Conservation (phyloP, 2,329 filamentous ascomycete genomes). For the Microsporum canis region DNA sequence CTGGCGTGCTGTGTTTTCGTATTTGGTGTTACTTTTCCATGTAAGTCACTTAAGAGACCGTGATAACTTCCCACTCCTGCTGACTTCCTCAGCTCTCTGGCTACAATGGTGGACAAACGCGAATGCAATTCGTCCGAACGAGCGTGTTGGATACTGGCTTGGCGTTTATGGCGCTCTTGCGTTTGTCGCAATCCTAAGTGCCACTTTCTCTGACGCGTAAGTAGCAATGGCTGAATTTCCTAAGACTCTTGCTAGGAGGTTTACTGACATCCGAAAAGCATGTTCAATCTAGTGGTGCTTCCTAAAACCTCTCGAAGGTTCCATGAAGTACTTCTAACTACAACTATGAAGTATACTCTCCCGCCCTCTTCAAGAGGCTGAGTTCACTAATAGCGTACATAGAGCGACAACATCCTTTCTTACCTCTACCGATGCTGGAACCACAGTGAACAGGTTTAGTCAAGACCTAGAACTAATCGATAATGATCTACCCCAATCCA, state of each 20-base stretch:
- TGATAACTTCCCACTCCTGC: not conserved
- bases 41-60: not conserved
- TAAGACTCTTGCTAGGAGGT: too few species aligned
- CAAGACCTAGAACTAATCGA: slow-evolving; percentile 41
- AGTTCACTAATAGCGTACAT: not conserved
- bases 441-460: slow-evolving; percentile 37
- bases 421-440: slow-evolving; percentile 34
- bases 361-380: not conserved
- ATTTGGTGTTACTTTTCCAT: slow-evolving; percentile 1
- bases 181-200: not conserved
- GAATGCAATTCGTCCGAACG: slow-evolving; percentile 1
- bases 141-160: slow-evolving; percentile 4
- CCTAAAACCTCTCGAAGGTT: slow-evolving; percentile 1
- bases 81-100: not conserved
- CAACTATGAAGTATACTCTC: not conserved
- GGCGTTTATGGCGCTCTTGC: slow-evolving; percentile 3
- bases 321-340: slow-evolving; percentile 1
- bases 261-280: not conserved
- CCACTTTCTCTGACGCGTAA: not conserved
- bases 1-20: not conserved
- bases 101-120: slow-evolving; percentile 2
- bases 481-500: slow-evolving; percentile 26
- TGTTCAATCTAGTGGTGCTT: slow-evolving; percentile 3
- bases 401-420: slow-evolving; percentile 35
- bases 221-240: not conserved